Base-by-base conservation (phyloP, 2,329 filamentous ascomycete species). In the Neospermospora avenae region DNA sequence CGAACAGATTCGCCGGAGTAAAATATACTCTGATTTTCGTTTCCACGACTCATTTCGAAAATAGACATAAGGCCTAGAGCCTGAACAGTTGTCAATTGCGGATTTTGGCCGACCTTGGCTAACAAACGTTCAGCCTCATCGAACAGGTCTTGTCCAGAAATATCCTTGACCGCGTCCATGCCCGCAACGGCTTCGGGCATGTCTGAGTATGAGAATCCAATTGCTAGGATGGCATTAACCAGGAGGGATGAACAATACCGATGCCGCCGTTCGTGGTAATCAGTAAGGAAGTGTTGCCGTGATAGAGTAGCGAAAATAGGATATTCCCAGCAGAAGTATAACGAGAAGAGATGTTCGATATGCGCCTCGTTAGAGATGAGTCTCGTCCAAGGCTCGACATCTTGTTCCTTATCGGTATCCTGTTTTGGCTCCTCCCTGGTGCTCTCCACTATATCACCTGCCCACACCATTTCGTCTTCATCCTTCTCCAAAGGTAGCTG, bases 321-420 rank as follows among this genome's bases (percentile, higher is more conserved):
- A 70, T 91, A 90, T 65, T 88, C 84, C 83, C 87, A 91, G 75
- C 85, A 88, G 65, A 90, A 90, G 74, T 90, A 90, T 37, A 89
- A 76, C 0, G 81, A 78, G 53, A 90, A 74, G 11, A 90, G 77
- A 66, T 87, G 85, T 62, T 85, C 79, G 1, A 90, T 82, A 25
- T 89, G 78, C 13, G 71, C 74, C 14, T 76, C 67, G 64, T 90
- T 85, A 3, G 72, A 69, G 1, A 85, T 88, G 24, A 89, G 79
- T 42, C 68, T 77, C 1, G 87, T 89, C 87, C 87, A 90, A 13
- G 35, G 14, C 35, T 14, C 13, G 16, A 14, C 35, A 39, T 14
- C 35, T 39, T 39, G 35, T 39, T 39, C 16, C 35, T 13, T 4
- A 13, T 39, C 35, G 35, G 5, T 39, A 14, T n/a, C 16, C 35